Evolutionary conservation across 2,329 filamentous ascomycete species (phyloP).

Genomic region (Fusarium sp.): DNA sequence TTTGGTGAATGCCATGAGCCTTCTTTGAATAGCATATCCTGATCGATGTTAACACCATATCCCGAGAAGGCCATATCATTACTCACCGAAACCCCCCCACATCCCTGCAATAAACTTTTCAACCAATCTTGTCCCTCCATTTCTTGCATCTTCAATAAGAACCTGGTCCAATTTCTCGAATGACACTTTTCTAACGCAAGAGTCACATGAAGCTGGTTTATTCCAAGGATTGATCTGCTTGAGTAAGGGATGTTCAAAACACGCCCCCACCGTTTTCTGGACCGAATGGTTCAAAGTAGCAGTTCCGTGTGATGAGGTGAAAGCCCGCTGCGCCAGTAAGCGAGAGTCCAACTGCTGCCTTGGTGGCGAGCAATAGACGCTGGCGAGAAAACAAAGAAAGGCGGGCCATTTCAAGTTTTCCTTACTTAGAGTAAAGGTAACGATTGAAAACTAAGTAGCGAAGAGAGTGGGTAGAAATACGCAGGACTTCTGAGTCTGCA

Average conservation of each 20-base stretch:
- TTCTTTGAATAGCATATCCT: slow-evolving; percentile 35
- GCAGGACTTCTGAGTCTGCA: too few relatives aligned
- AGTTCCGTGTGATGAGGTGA: slow-evolving; percentile 38
- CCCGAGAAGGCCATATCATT: accelerated
- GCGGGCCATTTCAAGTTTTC: too few relatives aligned
- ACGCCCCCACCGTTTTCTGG: slow-evolving; percentile 4
- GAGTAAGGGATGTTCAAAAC: slow-evolving; percentile 32
- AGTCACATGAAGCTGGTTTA: slow-evolving; percentile 39
- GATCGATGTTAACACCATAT: accelerated
- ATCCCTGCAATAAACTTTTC: slow-evolving; percentile 36
- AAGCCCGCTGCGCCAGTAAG: slow-evolving; percentile 18
- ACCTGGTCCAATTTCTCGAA: slow-evolving; percentile 12
- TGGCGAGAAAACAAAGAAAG: not conserved
- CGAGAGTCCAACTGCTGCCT: slow-evolving; percentile 9
- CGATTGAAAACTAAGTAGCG: too few relatives aligned
- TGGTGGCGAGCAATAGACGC: not conserved
- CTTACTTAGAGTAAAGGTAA: too few relatives aligned
- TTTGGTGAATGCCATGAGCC: slow-evolving; percentile 23
- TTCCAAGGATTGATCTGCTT: slow-evolving; percentile 41
- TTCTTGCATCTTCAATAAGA: slow-evolving; percentile 29
- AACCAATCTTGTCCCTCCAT: slow-evolving; percentile 35
- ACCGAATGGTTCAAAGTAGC: slow-evolving; percentile 41
- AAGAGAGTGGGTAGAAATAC: too few relatives aligned
- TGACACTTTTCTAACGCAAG: slow-evolving; percentile 34
- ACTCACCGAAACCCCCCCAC: slow-evolving; percentile 44